Conservation (phyloP, 352 stramenopile species). For the Phytopythium ostracodes region DNA sequence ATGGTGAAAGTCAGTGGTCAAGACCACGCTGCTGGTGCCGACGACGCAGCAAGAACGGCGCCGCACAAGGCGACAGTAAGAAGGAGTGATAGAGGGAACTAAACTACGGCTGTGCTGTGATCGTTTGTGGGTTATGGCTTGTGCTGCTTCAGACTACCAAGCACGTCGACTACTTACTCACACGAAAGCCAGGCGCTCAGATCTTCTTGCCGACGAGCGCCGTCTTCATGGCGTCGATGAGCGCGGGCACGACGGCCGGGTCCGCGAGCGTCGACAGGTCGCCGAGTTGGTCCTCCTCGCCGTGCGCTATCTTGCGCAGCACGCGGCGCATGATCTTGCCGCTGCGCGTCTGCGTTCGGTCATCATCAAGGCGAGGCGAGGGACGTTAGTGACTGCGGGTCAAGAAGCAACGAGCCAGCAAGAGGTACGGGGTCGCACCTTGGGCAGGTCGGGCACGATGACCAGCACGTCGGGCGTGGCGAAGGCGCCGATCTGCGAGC, state of each 20-base stretch:
- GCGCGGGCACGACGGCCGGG: constrained; percentile 90
- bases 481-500: constrained; percentile 94
- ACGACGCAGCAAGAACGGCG: neutral
- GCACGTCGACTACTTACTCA: neutral
- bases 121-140: neutral
- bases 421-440: constrained; percentile 36
- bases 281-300: constrained; percentile 93
- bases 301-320: constrained; percentile 96
- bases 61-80: neutral
- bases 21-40: neutral
- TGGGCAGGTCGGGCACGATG: constrained; percentile 86
- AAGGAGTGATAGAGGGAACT: neutral
- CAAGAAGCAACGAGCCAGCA: no score
- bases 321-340: constrained; percentile 99
- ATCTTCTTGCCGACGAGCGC: constrained; percentile 53
- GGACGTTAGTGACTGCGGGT: no score
- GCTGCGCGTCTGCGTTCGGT: constrained; percentile 73
- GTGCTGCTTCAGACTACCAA: neutral
- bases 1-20: neutral
- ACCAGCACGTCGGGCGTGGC: constrained; percentile 96
- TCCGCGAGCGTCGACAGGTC: constrained; percentile 97
- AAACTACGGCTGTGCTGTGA: neutral
- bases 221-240: constrained; percentile 90
- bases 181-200: neutral
- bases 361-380: neutral